Conservation (phyloP, 129 eudicot genomes). For the Lactuca saligna region DNA sequence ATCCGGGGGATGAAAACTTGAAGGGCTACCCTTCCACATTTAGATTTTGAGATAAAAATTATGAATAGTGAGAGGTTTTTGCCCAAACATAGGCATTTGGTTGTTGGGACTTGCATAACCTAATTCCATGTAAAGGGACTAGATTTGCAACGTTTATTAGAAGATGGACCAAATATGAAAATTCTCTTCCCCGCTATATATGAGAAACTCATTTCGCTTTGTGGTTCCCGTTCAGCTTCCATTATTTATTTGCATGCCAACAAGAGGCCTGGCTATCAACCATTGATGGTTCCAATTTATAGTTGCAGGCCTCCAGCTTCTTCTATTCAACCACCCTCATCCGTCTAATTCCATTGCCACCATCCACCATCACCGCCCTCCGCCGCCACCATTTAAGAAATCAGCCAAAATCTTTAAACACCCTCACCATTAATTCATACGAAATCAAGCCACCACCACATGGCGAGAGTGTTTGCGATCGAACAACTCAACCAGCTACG, state of each 20-base stretch:
- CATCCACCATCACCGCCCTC: neutral
- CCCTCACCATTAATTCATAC: neutral
- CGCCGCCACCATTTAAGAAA: neutral
- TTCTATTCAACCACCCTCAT: conserved; percentile 13
- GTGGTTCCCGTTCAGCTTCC: conserved; percentile 15
- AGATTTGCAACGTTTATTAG: neutral
- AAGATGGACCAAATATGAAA: conserved; percentile 4
- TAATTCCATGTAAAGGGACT: neutral
- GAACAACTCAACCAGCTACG: conserved; percentile 42
- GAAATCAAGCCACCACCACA: neutral
- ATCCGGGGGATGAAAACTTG: too few species aligned
- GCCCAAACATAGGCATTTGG: neutral
- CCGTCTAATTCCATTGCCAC: conserved; percentile 15
- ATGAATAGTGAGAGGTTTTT: too few species aligned
- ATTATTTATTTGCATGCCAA: conserved; percentile 2
- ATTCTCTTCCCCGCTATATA: neutral
- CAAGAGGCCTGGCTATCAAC: conserved; percentile 15
- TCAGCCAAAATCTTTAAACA: neutral
- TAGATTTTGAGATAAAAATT: too few species aligned
- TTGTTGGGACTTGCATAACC: neutral
- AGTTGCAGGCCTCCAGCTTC: conserved; percentile 19
- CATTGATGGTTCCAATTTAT: neutral
- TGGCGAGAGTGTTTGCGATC: conserved; percentile 17
- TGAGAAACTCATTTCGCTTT: neutral
- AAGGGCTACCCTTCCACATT: too few species aligned